Base-by-base conservation (phyloP, 495 filamentous ascomycete genomes). In the Gamarada debralockiae region DNA sequence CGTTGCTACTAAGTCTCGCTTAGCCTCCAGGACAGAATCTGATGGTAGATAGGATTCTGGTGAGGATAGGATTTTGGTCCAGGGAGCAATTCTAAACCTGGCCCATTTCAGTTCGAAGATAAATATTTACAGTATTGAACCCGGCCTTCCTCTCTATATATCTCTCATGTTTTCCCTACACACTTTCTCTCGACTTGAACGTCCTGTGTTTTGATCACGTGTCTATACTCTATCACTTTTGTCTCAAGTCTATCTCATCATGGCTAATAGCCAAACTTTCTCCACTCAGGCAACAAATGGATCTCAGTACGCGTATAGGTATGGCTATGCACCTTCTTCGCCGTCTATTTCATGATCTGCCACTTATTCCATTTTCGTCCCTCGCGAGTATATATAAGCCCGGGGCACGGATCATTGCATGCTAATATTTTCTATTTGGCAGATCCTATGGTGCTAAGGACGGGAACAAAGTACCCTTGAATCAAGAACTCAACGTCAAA, bases 401-500 rank as follows among this genome's bases (percentile, higher is more conserved):
- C 23, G 12, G 13, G n/a, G 18, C 21, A 27, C 27, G 27, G 6
- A 47, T 47, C 12, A 47, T 47, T 47, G 8, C 44, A 47, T 7
- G 44, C 44, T 47, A 33, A 47, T n/a, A 47, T 33, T 31, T 47
- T 31, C 24, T 27, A 25, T n/a, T 47, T 47, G 23, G 44, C 27
- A 47, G 23, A 47, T 33, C 3, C 44, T 47, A 27, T 21, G 7
- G 44, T 47, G 15, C 44, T n/a, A 31, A 47, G n/a, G 44, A 33
- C 12, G 44, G 15, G 8, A 20, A 47, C 44, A 24, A 31, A 33
- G 22, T 33, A 15, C 21, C n/a, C 44, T 47, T 8, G 24, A 47
- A 33, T 33, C 44, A 1, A 47, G 21, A 47, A 47, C 23, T 29
- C 23, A 24, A 47, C n/a, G 22, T 17, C 27, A 27, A 47, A 47